phyloP scores from a whole-genome alignment of 352 stramenopile species.

The Pythium aphanidermatum region DNA sequence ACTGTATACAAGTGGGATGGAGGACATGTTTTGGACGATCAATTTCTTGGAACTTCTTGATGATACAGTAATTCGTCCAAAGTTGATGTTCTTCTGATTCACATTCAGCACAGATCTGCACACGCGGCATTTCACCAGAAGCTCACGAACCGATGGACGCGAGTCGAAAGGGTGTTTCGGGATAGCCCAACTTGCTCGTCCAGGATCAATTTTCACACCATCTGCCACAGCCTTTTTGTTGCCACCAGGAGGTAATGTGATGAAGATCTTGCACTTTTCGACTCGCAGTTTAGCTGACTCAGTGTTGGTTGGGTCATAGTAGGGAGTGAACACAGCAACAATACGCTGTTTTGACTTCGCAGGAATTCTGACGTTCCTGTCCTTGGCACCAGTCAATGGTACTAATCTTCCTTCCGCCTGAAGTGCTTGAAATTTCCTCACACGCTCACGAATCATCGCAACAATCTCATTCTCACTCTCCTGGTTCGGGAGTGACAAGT shows the following conservation, averaged over 20 bases:
- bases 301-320: conserved; percentile 29
- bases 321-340: conserved; percentile 69
- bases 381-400: conserved; percentile 54
- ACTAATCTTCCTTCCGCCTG: conserved; percentile 68
- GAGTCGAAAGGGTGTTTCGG: conserved; percentile 82
- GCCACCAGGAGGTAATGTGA: conserved; percentile 75
- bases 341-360: conserved; percentile 74
- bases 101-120: conserved; percentile 86
- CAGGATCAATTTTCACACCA: conserved; percentile 48
- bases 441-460: conserved; percentile 65
- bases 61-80: conserved; percentile 79
- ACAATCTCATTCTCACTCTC: conserved; percentile 83
- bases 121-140: conserved; percentile 80
- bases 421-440: conserved; percentile 57
- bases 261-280: conserved; percentile 86
- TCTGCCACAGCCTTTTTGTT: conserved; percentile 80
- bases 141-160: conserved; percentile 65
- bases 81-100: conserved; percentile 92
- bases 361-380: conserved; percentile 73
- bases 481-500: conserved; percentile 41
- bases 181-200: conserved; percentile 50
- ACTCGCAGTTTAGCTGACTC: conserved; percentile 61
- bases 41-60: conserved; percentile 84
- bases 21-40: conserved; percentile 84
- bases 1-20: conserved; percentile 78